phyloP scores from a whole-genome alignment of 169 alveolate species.

The Amoebophrya sp. region DNA sequence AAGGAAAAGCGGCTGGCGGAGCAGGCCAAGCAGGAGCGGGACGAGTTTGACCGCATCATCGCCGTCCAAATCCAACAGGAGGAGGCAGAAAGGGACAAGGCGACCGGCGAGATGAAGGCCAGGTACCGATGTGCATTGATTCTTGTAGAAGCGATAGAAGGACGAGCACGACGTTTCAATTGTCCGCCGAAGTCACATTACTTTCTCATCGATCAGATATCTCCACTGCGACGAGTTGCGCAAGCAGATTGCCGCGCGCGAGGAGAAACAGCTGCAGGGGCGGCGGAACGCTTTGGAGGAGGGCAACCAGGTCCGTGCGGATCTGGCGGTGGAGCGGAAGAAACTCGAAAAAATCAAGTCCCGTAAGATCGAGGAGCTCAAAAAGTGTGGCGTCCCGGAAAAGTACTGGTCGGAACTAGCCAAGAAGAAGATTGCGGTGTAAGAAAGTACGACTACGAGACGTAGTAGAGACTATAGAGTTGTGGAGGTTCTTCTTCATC shows the following conservation, averaged over 20 bases:
- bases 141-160: neutral
- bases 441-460: no score
- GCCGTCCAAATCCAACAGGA: slow-evolving; percentile 35
- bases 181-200: neutral
- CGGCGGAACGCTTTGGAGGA: slow-evolving; percentile 56
- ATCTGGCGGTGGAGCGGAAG: slow-evolving; percentile 45
- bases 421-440: no score
- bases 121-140: neutral
- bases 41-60: slow-evolving; percentile 54
- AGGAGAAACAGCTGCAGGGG: slow-evolving; percentile 44
- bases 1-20: slow-evolving; percentile 48
- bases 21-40: slow-evolving; percentile 57
- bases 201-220: neutral
- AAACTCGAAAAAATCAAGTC: slow-evolving; percentile 42
- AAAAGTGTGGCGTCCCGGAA: slow-evolving; percentile 42
- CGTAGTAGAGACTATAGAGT: no score
- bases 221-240: slow-evolving; percentile 15
- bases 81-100: slow-evolving; percentile 41
- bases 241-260: slow-evolving; percentile 39
- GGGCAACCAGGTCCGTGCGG: slow-evolving; percentile 45
- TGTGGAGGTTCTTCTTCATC: no score
- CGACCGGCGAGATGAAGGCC: slow-evolving; percentile 33
- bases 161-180: neutral
- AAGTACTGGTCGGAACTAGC: slow-evolving; percentile 35
- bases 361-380: slow-evolving; percentile 46